A percentile compares a stretch with the other conserved stretches of the same genome.
phyloP scores from a whole-genome alignment of 768 basidiomycete genomes.

The Mycena polygramma region DNA sequence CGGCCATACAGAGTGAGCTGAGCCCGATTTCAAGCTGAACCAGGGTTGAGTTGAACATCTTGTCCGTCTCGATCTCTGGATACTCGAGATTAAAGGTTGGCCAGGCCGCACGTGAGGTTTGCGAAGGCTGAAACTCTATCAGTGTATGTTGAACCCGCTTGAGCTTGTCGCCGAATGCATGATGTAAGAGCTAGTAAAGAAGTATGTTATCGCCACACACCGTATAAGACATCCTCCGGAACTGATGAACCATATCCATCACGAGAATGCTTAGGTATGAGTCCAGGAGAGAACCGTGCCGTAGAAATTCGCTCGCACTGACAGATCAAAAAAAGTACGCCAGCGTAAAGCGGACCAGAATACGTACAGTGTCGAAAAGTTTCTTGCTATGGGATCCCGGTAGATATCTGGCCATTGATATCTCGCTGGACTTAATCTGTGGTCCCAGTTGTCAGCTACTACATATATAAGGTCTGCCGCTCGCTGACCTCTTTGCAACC shows the following conservation, averaged over 20 bases:
- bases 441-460: no score
- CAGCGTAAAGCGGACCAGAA: not conserved
- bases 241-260: not conserved
- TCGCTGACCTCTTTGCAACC: no score
- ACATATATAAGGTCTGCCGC: no score
- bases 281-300: not conserved
- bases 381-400: not conserved
- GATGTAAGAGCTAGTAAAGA: not conserved
- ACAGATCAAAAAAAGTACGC: not conserved
- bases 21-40: not conserved
- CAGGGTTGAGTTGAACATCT: not conserved
- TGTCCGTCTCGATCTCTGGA: not conserved
- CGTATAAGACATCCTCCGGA: not conserved
- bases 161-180: not conserved
- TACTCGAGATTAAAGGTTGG: constrained; percentile 7
- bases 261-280: not conserved
- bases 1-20: not conserved
- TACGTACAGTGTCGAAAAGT: not conserved
- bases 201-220: not conserved
- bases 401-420: not conserved
- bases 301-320: not conserved
- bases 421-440: no score
- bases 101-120: not conserved
- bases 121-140: not conserved
- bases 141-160: not conserved